Base-by-base conservation (phyloP, 306 rosid genomes). In the Argentina anserina region DNA sequence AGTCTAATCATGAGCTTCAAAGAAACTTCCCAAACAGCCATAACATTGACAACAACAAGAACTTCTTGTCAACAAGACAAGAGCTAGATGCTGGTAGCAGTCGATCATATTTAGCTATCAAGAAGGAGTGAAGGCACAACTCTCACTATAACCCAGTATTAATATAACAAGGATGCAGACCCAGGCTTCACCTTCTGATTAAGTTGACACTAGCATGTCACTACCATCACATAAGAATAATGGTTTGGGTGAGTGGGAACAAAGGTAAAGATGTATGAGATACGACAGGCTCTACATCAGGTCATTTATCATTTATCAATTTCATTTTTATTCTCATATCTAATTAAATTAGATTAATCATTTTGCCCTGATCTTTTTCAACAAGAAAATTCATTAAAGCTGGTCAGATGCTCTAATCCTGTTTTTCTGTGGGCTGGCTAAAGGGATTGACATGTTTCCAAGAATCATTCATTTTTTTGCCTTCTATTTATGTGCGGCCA, bases 1-100 rank as follows among this genome's bases (percentile, higher is more conserved):
- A 77, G 18, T 68, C 39, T 68, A 68, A 26, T 52, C 69, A 67
- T 55, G 75, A 55, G 82, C 62, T 75, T 79, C 65, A 63, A 63
- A 60, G 53, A 76, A 82, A 81, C 9, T 72, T 75, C 53, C 29
- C 50, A 33, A 68, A 56, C 28, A 39, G 25, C 40, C 80, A 63
- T 69, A 37, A 75, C 58, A 60, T 65, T 7, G 42, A 58, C 75
- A 23, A 40, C 50, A 26, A 26, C 56, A 26, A 7, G 20, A 9
- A 59, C 65, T 37, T 53, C 65, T 70, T 55, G 75, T 70, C 45
- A 39, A 71, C 49, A 71, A 55, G 61, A 75, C 34, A 36, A 29
- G 53, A 50, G 76, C 78, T 79, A 63, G n/a, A 63, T 20, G 25
- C 49, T 59, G 25, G 67, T 68, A 25, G 36, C 45, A 40, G 76